phyloP scores from a whole-genome alignment of 345 rosid species.

The Acer campestre region DNA sequence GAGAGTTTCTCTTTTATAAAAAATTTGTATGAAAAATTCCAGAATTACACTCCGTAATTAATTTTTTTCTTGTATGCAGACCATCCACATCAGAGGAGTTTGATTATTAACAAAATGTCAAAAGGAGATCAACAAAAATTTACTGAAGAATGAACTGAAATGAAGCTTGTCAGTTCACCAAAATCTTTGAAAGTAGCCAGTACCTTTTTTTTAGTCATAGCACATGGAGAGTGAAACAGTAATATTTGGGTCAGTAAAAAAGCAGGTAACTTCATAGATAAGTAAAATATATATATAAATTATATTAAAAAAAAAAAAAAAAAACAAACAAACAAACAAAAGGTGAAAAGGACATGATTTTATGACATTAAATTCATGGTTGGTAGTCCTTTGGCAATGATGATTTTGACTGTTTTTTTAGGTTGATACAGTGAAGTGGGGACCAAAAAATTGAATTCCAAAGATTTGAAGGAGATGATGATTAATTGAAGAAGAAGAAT shows the following conservation, averaged over 20 bases:
- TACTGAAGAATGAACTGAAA: not conserved
- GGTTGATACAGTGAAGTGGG: conserved; percentile 18
- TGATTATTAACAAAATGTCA: too few species aligned
- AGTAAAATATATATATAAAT: not conserved
- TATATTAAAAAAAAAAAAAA: too few species aligned
- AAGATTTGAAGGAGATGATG: not conserved
- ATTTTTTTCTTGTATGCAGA: too few species aligned
- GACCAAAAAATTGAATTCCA: conserved; percentile 19
- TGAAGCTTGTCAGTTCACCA: not conserved
- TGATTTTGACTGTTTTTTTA: conserved; percentile 8
- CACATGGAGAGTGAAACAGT: not conserved
- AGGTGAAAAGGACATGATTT: conserved; percentile 16
- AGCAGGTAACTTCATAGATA: too few species aligned
- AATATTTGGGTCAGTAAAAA: not conserved
- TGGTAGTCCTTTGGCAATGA: conserved; percentile 20
- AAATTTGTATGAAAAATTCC: too few species aligned
- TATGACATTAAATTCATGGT: conserved; percentile 20
- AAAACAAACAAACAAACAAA: not conserved
- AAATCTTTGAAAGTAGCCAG: not conserved
- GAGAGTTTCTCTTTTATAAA: too few species aligned
- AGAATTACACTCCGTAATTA: too few species aligned
- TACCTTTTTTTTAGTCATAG: not conserved
- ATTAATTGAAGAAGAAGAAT: not conserved
- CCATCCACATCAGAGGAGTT: too few species aligned
- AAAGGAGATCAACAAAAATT: not conserved